Evolutionary conservation across 108 stramenopile species (phyloP), one percentile per base, ranked within the genome.

Genomic region (Pseudonitzschia pungens): DNA sequence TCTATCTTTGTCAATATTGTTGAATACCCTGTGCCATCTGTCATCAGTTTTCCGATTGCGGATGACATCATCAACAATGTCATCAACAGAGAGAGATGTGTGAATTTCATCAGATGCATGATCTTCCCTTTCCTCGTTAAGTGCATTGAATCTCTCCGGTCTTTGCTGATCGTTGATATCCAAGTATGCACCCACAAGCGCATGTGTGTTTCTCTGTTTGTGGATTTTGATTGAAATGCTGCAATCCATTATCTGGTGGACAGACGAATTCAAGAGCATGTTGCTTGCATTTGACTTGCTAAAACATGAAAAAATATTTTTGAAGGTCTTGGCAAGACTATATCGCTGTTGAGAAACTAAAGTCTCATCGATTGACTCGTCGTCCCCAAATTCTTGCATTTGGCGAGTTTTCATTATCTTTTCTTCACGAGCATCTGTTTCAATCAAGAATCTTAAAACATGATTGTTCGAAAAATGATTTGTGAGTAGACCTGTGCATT

Each of bases 141-240:
- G 18, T 29, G 65, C 32, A 40, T 56, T 28, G 21, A 58, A 2
- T 36, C 36, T 36, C 6, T 36, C 80, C 29, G 20, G 14, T 15
- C 44, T 68, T 14, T 73, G 75, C 40, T 81, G 74, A 45, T 86
- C 77, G 42, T 86, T 87, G 36, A 86, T 81, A 65, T 87, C 84
- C 63, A 79, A 74, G 69, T 89, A 89, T 20, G 87, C 86, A 22
- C 87, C 87, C 52, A 87, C 51, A 11, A 92, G 75, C 40, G 80
- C 82, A 8, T 71, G 64, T 22, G 78, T 68, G 15, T 75, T 80
- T 51, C 81, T 70, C 3, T 50, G 53, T 40, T 75, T 74, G 27
- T 71, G 53, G 20, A 75, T 68, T 54, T 54, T 42, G 42, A 66
- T 16, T 0, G 71, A 71, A 52, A 76, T 28, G 42, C 80, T 81